Percentiles rank a stretch among this genome's conserved stretches.
Conservation (phyloP, 2,329 filamentous ascomycete species). For the Sporothrix curviconia region DNA sequence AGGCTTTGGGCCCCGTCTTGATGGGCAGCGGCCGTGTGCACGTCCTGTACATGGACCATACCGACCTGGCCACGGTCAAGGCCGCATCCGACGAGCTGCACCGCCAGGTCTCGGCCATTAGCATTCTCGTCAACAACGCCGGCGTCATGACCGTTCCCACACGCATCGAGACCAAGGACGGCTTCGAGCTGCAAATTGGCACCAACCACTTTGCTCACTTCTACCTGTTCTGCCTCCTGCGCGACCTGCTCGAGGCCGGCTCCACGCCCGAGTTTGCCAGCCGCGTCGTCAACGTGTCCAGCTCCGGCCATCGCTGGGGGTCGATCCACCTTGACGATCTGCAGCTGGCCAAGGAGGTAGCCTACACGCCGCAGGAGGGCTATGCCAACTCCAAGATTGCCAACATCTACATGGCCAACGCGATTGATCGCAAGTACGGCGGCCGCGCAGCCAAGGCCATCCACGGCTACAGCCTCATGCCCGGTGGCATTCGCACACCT, state of each 20-base stretch:
- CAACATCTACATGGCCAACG: conserved; percentile 41
- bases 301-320: conserved; percentile 32
- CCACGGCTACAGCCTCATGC: conserved; percentile 37
- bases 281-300: conserved; percentile 40
- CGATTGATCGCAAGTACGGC: conserved; percentile 39
- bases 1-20: conserved; percentile 24
- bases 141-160: conserved; percentile 36
- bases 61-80: conserved; percentile 28
- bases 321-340: conserved; percentile 34
- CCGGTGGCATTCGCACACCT: conserved; percentile 34
- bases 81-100: conserved; percentile 27
- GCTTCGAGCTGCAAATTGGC: conserved; percentile 44
- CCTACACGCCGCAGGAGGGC: conserved; percentile 29
- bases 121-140: conserved; percentile 36
- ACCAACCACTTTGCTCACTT: conserved; percentile 48
- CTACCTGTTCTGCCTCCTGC: conserved; percentile 44
- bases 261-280: conserved; percentile 33
- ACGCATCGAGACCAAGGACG: conserved; percentile 33
- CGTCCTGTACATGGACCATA: conserved; percentile 29
- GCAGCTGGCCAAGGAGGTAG: conserved; percentile 27
- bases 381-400: conserved; percentile 41
- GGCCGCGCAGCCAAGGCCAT: conserved; percentile 25
- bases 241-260: conserved; percentile 34
- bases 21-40: conserved; percentile 26
- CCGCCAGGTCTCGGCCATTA: conserved; percentile 20